Evolutionary conservation across 129 eudicot genomes (phyloP), one percentile per base, ranked within the genome.

Genomic region (Silybum marianum): DNA sequence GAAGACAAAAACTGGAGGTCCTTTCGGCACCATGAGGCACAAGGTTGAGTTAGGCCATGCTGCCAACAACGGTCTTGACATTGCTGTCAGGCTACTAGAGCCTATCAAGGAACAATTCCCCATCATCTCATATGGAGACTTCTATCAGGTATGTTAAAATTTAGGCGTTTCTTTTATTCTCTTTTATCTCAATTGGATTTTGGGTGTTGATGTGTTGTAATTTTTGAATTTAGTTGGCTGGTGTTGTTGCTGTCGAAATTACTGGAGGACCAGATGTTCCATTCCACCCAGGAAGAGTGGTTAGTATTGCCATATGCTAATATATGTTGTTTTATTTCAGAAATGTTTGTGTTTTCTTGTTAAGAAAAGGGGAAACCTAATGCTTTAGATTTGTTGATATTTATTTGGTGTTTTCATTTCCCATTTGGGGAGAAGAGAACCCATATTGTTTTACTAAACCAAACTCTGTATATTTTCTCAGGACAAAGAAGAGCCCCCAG

Each of bases 211-310:
- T 63, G 13, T 48, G 7, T 36, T 13, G 7, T 71, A 48, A 62
- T 0, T 12, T 30, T 65, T 38, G 63, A 36, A 19, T 28, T 51
- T 40, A 93, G 98, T 78, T 93, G 88, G 97, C 97, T 82, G 98
- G 98, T 48, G 89, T 93, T 67, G 98, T 93, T 74, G 97, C 94
- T 81, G 97, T 93, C 28, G 94, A 93, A 91, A 32, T 93, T 18
- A 86, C 98, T 24, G 98, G 98, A 68, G 98, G 98, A 24, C 94
- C 98, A n/a, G 93, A 93, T 4, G 85, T 91, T 68, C 97, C 97
- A 0, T 93, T 91, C 82, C 97, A 91, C 60, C 98, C 98, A 0
- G 98, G 98, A 48, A 91, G 96, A 60, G 89, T 74, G 89, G 98
- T 93, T 69, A 82, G 95, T 84, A 21, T 74, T 71, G 1, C 42